Evolutionary conservation across 2,329 filamentous ascomycete genomes (phyloP).

Genomic region (Calonectria pseudoturangicola): DNA sequence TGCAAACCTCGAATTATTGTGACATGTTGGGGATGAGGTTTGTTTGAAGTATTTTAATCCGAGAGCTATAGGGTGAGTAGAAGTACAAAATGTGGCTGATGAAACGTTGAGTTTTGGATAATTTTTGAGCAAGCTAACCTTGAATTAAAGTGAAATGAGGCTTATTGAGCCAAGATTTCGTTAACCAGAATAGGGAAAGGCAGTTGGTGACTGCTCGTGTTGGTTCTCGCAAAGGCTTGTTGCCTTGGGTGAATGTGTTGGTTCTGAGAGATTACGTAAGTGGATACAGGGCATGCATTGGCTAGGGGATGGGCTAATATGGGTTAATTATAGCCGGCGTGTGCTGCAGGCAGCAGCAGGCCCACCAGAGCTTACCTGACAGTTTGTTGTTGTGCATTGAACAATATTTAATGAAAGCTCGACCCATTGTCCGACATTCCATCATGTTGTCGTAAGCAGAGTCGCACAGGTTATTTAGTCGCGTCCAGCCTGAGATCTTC

Average conservation of each 20-base stretch:
- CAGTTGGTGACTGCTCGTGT: background rate
- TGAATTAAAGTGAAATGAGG: too few species aligned
- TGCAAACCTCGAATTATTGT: too few species aligned
- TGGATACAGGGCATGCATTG: background rate
- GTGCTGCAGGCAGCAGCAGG: constrained; percentile 19
- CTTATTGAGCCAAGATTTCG: too few species aligned
- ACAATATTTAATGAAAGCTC: constrained; percentile 19
- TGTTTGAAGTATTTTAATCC: too few species aligned
- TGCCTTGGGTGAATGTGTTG: constrained; percentile 7
- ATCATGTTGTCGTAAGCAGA: background rate
- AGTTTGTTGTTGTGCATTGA: constrained; percentile 12
- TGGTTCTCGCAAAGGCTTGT: background rate
- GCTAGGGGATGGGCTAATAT: background rate
- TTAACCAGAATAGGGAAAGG: too few species aligned
- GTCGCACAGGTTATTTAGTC: background rate
- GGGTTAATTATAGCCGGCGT: background rate
- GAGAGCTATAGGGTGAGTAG: too few species aligned
- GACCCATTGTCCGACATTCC: background rate
- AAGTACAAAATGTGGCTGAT: too few species aligned
- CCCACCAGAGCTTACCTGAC: constrained; percentile 9
- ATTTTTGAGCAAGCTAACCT: too few species aligned
- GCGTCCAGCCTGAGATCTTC: background rate
- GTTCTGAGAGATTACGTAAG: constrained; percentile 12
- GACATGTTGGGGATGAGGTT: too few species aligned
- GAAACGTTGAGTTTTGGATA: too few species aligned